phyloP scores from a whole-genome alignment of 768 basidiomycete genomes.

The Solioccasus polychromus region DNA sequence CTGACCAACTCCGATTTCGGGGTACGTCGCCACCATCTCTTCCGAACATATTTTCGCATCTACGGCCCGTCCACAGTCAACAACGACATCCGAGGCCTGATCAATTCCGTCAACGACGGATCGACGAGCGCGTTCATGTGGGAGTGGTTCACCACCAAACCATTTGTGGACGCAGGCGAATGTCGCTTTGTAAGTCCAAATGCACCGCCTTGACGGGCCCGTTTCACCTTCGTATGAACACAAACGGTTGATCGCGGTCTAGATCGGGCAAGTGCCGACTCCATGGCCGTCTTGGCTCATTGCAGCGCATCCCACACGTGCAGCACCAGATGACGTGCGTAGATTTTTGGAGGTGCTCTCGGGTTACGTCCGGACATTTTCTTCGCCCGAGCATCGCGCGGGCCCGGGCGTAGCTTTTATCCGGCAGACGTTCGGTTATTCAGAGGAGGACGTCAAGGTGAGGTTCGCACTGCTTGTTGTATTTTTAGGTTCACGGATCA shows the following conservation, averaged over 20 bases:
- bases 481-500: background rate
- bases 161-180: conserved; percentile 75
- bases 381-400: conserved; percentile 53
- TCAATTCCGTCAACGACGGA: conserved; percentile 84
- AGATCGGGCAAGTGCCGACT: conserved; percentile 85
- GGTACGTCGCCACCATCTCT: conserved; percentile 39
- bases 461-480: background rate
- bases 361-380: conserved; percentile 63
- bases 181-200: conserved; percentile 70
- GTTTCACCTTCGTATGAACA: background rate
- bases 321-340: conserved; percentile 45
- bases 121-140: conserved; percentile 91
- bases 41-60: no score
- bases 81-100: conserved; percentile 75
- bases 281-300: conserved; percentile 99
- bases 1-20: conserved; percentile 65
- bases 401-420: conserved; percentile 72
- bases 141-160: conserved; percentile 90
- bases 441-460: conserved; percentile 77
- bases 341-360: conserved; percentile 66
- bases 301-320: conserved; percentile 75
- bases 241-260: background rate
- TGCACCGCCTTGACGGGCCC: background rate
- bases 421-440: conserved; percentile 74
- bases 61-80: conserved; percentile 69